phyloP scores from a whole-genome alignment of 2,329 filamentous ascomycete genomes.

The Elsinoe fawcettii region DNA sequence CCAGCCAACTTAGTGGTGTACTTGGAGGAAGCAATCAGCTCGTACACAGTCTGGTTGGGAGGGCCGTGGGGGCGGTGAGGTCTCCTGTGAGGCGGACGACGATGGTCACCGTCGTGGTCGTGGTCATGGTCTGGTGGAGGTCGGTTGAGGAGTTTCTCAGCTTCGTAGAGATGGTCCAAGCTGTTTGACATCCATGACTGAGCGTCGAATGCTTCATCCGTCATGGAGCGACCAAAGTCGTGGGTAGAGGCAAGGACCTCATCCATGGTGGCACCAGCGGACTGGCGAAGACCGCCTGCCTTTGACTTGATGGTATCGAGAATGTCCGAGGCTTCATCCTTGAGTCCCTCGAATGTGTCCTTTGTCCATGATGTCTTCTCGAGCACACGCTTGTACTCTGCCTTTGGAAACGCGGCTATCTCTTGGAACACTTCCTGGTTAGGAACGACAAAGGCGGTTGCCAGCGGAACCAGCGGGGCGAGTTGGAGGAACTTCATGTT shows the following conservation, averaged over 20 bases:
- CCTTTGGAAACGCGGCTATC: slow-evolving; percentile 31
- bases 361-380: slow-evolving; percentile 26
- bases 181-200: slow-evolving; percentile 39
- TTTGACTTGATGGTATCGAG: slow-evolving; percentile 19
- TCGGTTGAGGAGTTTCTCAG: slow-evolving; percentile 28
- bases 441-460: slow-evolving; percentile 47
- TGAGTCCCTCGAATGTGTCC: slow-evolving; percentile 27
- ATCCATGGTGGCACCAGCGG: slow-evolving; percentile 36
- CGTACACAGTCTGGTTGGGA: slow-evolving; percentile 66
- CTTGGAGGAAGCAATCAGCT: slow-evolving; percentile 68
- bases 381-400: slow-evolving; percentile 26
- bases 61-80: slow-evolving; percentile 34
- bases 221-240: slow-evolving; percentile 33
- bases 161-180: slow-evolving; percentile 28
- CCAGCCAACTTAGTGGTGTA: slow-evolving; percentile 69
- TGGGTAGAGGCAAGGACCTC: slow-evolving; percentile 35
- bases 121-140: slow-evolving; percentile 23
- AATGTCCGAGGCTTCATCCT: slow-evolving; percentile 27
- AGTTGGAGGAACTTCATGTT: slow-evolving; percentile 44
- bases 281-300: slow-evolving; percentile 19
- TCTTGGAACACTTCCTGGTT: slow-evolving; percentile 42
- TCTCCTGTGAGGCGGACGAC: slow-evolving; percentile 28
- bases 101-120: slow-evolving; percentile 21
- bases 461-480: slow-evolving; percentile 43
- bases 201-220: slow-evolving; percentile 38